Evolutionary conservation across 2,329 filamentous ascomycete genomes (phyloP).

Genomic region (Botryotinia calthae): DNA sequence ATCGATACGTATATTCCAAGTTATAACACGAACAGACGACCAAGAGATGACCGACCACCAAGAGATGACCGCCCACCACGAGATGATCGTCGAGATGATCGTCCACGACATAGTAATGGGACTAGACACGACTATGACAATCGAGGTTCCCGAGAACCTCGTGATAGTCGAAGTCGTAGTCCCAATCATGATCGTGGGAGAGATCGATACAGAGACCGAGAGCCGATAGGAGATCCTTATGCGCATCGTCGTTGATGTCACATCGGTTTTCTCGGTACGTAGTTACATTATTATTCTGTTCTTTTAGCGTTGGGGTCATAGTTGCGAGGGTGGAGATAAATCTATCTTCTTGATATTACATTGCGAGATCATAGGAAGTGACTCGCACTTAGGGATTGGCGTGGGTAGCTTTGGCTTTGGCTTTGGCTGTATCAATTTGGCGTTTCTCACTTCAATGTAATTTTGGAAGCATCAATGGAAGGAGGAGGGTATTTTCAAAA

Average conservation of each 20-base stretch:
- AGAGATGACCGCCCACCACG: conserved; percentile 40
- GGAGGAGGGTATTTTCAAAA: background rate
- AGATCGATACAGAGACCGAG: conserved; percentile 45
- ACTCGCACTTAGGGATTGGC: background rate
- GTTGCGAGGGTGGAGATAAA: background rate
- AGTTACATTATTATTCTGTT: conserved; percentile 9
- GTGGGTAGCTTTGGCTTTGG: conserved; percentile 4
- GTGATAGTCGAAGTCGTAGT: conserved; percentile 43
- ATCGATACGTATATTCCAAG: conserved; percentile 52
- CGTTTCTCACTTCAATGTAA: conserved; percentile 3
- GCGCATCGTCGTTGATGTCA: conserved; percentile 12
- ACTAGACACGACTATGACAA: conserved; percentile 45
- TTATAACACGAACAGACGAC: conserved; percentile 43
- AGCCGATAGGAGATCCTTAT: conserved; percentile 30
- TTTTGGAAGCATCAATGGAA: background rate
- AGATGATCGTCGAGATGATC: conserved; percentile 38
- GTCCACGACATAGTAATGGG: conserved; percentile 38
- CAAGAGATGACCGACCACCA: conserved; percentile 42
- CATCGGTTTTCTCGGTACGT: background rate
- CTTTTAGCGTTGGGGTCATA: conserved; percentile 9
- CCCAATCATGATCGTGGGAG: conserved; percentile 41
- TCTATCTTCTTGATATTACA: background rate
- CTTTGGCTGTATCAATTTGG: conserved; percentile 10
- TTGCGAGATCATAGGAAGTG: conserved; percentile 1
- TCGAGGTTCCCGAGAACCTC: conserved; percentile 38